These are phyloP conservation scores for Pseudogymnoascus sp. DNA, from an alignment of 2,329 filamentous ascomycete genomes.

Conservation along the genomic window DNA sequence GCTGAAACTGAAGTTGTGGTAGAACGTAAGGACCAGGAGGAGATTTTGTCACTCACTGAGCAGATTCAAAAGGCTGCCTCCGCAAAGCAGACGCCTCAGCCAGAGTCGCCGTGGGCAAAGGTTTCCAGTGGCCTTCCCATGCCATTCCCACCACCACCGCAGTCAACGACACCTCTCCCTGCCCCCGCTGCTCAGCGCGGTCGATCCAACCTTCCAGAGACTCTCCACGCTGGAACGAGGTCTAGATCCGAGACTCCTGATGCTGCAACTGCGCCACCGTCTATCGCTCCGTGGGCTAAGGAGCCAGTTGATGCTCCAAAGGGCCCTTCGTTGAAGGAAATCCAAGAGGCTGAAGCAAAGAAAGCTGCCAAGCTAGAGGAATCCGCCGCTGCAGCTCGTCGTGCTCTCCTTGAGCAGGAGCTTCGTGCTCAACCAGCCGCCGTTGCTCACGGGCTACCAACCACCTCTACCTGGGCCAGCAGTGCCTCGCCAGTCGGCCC, in stretches of 20 bases:
- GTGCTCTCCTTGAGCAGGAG: slow-evolving; percentile 73
- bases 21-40: slow-evolving; percentile 25
- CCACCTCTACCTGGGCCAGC: slow-evolving; percentile 70
- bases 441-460: slow-evolving; percentile 71
- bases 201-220: slow-evolving; percentile 74
- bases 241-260: slow-evolving; percentile 68
- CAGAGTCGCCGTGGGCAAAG: slow-evolving; percentile 49
- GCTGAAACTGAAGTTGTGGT: slow-evolving; percentile 9
- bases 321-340: slow-evolving; percentile 89
- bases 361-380: slow-evolving; percentile 88
- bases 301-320: slow-evolving; percentile 67
- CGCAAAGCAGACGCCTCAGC: slow-evolving; percentile 44
- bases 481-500: slow-evolving; percentile 26
- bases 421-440: slow-evolving; percentile 51
- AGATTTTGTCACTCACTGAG: slow-evolving; percentile 65
- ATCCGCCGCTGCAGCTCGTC: slow-evolving; percentile 66
- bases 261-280: slow-evolving; percentile 45
- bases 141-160: slow-evolving; percentile 60
- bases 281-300: slow-evolving; percentile 91
- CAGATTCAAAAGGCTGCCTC: slow-evolving; percentile 71
- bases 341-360: slow-evolving; percentile 89
- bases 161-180: slow-evolving; percentile 72
- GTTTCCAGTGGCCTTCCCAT: slow-evolving; percentile 62
- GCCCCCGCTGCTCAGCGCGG: slow-evolving; percentile 83
- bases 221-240: slow-evolving; percentile 44